These are phyloP conservation scores for Artemisia argyi DNA, from an alignment of 129 eudicot species.

Conservation along the genomic window DNA sequence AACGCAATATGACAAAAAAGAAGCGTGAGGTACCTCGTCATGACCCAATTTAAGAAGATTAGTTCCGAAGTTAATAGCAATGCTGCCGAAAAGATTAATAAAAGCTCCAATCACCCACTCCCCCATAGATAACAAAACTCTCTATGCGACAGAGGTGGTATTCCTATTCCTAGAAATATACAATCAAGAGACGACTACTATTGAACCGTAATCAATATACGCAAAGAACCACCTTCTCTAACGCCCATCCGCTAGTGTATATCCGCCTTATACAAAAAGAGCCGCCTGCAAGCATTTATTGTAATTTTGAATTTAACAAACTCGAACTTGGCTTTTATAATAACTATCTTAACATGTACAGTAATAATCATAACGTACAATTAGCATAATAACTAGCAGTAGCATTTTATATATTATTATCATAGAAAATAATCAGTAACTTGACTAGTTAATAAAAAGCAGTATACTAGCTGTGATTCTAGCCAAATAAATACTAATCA, in stretches of 20 bases:
- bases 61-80: constrained; percentile 95
- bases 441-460: too few species aligned
- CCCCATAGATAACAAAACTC: constrained; percentile 56
- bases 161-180: constrained; percentile 1
- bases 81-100: constrained; percentile 91
- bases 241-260: constrained; percentile 24
- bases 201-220: too few species aligned
- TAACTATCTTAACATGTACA: too few species aligned
- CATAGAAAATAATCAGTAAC: too few species aligned
- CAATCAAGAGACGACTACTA: constrained; percentile 1
- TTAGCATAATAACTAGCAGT: too few species aligned
- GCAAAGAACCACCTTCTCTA: constrained; percentile 8
- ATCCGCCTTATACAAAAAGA: constrained; percentile 10
- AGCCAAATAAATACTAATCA: too few species aligned
- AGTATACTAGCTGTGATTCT: too few species aligned
- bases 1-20: not conserved
- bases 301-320: not conserved
- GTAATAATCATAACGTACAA: too few species aligned
- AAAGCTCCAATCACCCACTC: constrained; percentile 99
- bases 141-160: constrained; percentile 18
- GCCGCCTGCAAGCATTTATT: constrained; percentile 24
- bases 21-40: constrained; percentile 65
- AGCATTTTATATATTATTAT: too few species aligned
- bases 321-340: too few species aligned
- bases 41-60: constrained; percentile 98